Evolutionary conservation across 179 eudicot genomes (phyloP).

Genomic region (Heliamphora ciliata): DNA sequence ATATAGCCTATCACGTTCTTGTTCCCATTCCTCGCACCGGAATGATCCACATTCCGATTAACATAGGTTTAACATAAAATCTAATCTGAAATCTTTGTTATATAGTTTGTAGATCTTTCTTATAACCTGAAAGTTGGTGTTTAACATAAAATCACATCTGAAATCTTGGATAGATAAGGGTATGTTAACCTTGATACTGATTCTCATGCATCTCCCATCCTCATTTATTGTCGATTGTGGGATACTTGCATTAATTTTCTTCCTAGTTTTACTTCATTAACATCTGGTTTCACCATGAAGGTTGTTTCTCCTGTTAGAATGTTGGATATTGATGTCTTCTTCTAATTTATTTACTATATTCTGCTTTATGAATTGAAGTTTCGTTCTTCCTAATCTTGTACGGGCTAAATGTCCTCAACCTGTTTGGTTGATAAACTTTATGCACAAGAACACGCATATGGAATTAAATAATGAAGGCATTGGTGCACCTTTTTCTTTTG

Average conservation of each 20-base stretch:
- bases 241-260: background rate
- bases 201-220: background rate
- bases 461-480: background rate
- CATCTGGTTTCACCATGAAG: background rate
- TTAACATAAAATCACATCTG: background rate
- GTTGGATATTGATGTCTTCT: slow-evolving; percentile 2
- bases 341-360: background rate
- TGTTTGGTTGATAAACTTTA: background rate
- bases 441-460: background rate
- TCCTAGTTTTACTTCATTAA: background rate
- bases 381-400: background rate
- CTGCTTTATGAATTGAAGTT: background rate
- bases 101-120: too few relatives aligned
- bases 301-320: background rate
- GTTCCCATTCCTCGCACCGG: too few relatives aligned
- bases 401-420: background rate
- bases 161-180: background rate
- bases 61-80: too few relatives aligned
- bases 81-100: too few relatives aligned
- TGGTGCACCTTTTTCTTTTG: background rate
- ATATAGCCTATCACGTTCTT: too few relatives aligned
- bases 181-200: background rate
- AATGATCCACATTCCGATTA: too few relatives aligned
- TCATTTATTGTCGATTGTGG: background rate
- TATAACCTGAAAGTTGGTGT: too few relatives aligned